Base-by-base conservation (phyloP, 495 filamentous ascomycete species). In the Aspergillus funiculosus region DNA sequence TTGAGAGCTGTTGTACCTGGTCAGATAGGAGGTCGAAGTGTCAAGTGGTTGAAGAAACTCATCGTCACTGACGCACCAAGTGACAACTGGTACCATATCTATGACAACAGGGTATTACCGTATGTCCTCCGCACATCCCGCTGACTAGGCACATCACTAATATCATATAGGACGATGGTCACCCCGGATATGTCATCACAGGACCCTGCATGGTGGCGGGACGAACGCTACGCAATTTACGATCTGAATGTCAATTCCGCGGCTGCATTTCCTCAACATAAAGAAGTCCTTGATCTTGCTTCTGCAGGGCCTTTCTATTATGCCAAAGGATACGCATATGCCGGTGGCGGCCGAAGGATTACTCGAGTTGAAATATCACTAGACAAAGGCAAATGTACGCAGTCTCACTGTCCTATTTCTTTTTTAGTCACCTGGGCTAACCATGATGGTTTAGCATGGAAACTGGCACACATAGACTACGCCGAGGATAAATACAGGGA, bases 11-110 rank as follows among this genome's bases (percentile, higher is more conserved):
- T 95, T 4, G 86, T 97, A 6, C 91, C 91, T 0, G 89, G 91
- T 3, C 89, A 95, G 64, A 96, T 97, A 49, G 91, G 91, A 30
- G 91, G 90, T 5, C 74, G 91, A 36, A 95, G 89, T 62, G 90
- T 97, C 20, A 97, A 97, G 63, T 97, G 91, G 91, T 56, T 97
- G 50, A 94, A 86, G 70, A 82, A 74, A 30, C 75, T 97, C 39
- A 85, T 90, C 22, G 56, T 96, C 36, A 92, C 89, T 0, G 76
- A 79, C 5, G 62, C 64, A 3, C 91, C 91, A 0, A 94, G 88
- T 57, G 85, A 91, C 39, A 95, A 94, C 53, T 95, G 90, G 89
- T 97, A 96, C 53, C 91, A 97, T 61, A 87, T 94, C 43, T 87
- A 94, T 57, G 91, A 97, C 57, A 97, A 97, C 52, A 71, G 91